Conservation (phyloP, 176 grass and related monocot species). For the Dactylis glomerata region DNA sequence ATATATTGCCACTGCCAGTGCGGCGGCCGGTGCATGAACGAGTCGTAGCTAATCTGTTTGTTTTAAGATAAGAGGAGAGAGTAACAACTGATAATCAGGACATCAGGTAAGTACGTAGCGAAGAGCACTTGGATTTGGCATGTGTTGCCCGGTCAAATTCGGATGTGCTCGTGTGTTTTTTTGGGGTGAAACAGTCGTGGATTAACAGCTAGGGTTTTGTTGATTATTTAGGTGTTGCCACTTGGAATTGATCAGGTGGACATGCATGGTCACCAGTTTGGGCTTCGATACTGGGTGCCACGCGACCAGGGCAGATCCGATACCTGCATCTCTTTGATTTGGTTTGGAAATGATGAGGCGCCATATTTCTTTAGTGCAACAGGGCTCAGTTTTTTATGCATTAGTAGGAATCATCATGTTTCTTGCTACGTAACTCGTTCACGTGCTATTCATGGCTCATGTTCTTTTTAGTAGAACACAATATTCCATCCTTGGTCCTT, state of each 20-base stretch:
- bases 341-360: constrained; percentile 3
- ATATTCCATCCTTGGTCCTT: no score
- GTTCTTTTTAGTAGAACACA: no score
- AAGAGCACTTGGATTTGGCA: background rate
- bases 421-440: no score
- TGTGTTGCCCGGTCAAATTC: background rate
- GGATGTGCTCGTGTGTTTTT: background rate
- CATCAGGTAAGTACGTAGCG: background rate
- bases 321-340: background rate
- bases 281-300: background rate
- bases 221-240: no score
- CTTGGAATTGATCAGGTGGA: background rate
- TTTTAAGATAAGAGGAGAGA: background rate
- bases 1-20: background rate
- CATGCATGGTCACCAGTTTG: background rate
- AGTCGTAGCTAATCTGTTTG: background rate
- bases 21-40: background rate
- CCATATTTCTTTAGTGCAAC: background rate
- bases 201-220: background rate
- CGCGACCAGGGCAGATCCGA: background rate
- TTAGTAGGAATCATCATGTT: no score
- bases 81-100: background rate
- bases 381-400: background rate
- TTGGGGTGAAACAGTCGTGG: background rate
- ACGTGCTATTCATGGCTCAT: background rate